These are phyloP conservation scores for Aspergillus niger DNA, from an alignment of 2,329 filamentous ascomycete species.

Conservation along the genomic window DNA sequence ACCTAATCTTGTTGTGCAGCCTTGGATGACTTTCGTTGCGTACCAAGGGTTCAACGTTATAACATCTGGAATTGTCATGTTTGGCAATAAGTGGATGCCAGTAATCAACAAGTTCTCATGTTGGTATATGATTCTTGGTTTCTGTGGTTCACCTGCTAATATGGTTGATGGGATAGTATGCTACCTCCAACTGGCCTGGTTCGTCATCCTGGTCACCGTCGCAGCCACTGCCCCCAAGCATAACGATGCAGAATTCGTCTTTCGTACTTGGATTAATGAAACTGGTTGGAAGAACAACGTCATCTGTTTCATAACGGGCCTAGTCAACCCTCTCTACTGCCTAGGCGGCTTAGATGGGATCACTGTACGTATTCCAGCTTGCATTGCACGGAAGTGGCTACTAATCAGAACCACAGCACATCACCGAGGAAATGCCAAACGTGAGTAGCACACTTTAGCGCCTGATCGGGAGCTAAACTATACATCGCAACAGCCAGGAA, in stretches of 20 bases:
- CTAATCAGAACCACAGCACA: conserved; percentile 37
- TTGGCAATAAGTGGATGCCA: conserved; percentile 50
- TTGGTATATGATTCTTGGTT: conserved; percentile 15
- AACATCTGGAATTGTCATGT: conserved; percentile 50
- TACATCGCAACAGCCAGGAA: conserved; percentile 26
- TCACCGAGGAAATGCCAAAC: conserved; percentile 56
- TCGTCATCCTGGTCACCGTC: conserved; percentile 53
- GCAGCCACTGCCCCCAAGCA: conserved; percentile 51
- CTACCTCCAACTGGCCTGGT: conserved; percentile 52
- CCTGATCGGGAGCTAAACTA: not conserved
- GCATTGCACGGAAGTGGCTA: not conserved
- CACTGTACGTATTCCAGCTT: conserved; percentile 27
- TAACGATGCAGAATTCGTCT: conserved; percentile 53
- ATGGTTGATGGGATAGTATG: conserved; percentile 30
- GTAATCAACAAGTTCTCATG: conserved; percentile 48
- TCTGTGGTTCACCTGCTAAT: not conserved
- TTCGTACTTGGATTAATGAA: conserved; percentile 55
- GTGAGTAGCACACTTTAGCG: conserved; percentile 34
- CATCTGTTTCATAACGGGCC: conserved; percentile 54
- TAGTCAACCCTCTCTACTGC: conserved; percentile 53
- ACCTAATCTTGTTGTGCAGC: conserved; percentile 42
- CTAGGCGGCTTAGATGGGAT: conserved; percentile 53
- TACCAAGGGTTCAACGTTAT: conserved; percentile 45
- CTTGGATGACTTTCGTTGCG: conserved; percentile 53
- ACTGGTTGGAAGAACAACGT: conserved; percentile 55